A percentile compares a stretch with the other conserved stretches of the same genome.
Conservation (phyloP, 2,329 filamentous ascomycete genomes). For the Ophiostoma tasmaniense region DNA sequence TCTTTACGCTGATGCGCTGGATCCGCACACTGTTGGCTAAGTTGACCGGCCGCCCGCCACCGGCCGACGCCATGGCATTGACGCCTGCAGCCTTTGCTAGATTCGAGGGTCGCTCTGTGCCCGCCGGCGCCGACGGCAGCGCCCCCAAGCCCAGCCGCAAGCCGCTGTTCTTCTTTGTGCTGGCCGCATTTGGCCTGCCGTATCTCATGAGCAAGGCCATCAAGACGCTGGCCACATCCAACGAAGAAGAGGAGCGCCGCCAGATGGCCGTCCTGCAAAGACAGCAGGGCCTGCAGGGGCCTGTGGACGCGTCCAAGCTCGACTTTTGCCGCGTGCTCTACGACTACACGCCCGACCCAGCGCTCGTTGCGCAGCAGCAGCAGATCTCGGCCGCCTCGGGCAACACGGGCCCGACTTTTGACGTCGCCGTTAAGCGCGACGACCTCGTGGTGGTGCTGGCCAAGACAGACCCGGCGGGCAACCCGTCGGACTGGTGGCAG, state of each 20-base stretch:
- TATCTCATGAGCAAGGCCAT: slow-evolving; percentile 98
- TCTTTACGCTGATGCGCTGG: slow-evolving; percentile 95
- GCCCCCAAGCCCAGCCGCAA: slow-evolving; percentile 78
- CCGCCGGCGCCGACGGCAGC: slow-evolving; percentile 48
- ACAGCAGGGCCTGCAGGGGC: slow-evolving; percentile 43
- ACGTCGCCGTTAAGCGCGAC: slow-evolving; percentile 86
- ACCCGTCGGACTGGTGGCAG: slow-evolving; percentile 93
- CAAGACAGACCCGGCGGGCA: slow-evolving; percentile 86
- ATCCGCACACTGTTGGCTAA: slow-evolving; percentile 85
- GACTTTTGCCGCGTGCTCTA: slow-evolving; percentile 94
- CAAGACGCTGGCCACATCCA: slow-evolving; percentile 68
- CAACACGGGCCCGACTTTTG: slow-evolving; percentile 57
- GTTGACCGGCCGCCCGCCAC: slow-evolving; percentile 81
- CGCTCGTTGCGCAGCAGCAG: slow-evolving; percentile 13
- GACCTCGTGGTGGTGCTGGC: slow-evolving; percentile 90
- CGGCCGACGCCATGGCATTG: slow-evolving; percentile 75
- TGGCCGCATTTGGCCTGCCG: slow-evolving; percentile 88
- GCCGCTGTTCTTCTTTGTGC: slow-evolving; percentile 89
- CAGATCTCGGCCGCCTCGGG: slow-evolving; percentile 4
- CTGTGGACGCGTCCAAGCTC: slow-evolving; percentile 78
- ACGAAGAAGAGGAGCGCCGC: slow-evolving; percentile 71
- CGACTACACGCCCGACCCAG: slow-evolving; percentile 69
- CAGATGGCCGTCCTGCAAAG: slow-evolving; percentile 44
- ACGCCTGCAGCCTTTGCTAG: slow-evolving; percentile 86
- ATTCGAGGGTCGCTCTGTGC: slow-evolving; percentile 62